Percentiles rank a stretch among this genome's conserved stretches.
Evolutionary conservation across 371 early-diverging fungal species (phyloP).

Genomic region (Haplosporangium sp.): DNA sequence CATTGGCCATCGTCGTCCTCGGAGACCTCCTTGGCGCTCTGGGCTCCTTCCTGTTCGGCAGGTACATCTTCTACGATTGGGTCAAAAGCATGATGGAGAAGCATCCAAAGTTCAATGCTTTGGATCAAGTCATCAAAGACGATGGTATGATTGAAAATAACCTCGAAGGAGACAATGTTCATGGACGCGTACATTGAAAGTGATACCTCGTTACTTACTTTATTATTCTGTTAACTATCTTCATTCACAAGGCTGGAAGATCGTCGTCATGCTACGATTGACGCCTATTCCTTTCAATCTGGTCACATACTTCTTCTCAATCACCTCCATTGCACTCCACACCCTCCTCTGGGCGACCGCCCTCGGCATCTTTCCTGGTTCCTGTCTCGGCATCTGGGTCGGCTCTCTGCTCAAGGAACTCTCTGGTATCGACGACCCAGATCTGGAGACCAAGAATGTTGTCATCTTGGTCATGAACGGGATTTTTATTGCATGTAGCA

Average conservation of each 20-base stretch:
- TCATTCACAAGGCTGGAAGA: constrained; percentile 52
- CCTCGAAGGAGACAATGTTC: no score
- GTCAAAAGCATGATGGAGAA: constrained; percentile 52
- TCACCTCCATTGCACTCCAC: constrained; percentile 49
- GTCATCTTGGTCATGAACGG: constrained; percentile 55
- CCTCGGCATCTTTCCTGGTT: constrained; percentile 53
- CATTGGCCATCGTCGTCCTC: constrained; percentile 40
- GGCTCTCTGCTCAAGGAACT: constrained; percentile 55
- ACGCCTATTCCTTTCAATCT: constrained; percentile 57
- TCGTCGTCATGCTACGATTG: constrained; percentile 57
- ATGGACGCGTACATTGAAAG: not conserved
- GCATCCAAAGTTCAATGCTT: constrained; percentile 42
- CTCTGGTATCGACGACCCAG: constrained; percentile 53
- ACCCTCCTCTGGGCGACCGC: constrained; percentile 51
- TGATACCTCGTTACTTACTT: not conserved
- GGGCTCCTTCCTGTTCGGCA: constrained; percentile 55
- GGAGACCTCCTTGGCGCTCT: constrained; percentile 53
- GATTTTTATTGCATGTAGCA: constrained; percentile 49
- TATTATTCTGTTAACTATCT: not conserved
- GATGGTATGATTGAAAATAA: constrained; percentile 34
- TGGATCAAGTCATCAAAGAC: constrained; percentile 54
- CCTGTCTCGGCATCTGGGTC: constrained; percentile 57
- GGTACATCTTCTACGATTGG: constrained; percentile 56
- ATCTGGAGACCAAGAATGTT: constrained; percentile 49
- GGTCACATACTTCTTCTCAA: constrained; percentile 56